phyloP scores from a whole-genome alignment of 2,329 filamentous ascomycete species.

The Fusarium oligoseptatum region DNA sequence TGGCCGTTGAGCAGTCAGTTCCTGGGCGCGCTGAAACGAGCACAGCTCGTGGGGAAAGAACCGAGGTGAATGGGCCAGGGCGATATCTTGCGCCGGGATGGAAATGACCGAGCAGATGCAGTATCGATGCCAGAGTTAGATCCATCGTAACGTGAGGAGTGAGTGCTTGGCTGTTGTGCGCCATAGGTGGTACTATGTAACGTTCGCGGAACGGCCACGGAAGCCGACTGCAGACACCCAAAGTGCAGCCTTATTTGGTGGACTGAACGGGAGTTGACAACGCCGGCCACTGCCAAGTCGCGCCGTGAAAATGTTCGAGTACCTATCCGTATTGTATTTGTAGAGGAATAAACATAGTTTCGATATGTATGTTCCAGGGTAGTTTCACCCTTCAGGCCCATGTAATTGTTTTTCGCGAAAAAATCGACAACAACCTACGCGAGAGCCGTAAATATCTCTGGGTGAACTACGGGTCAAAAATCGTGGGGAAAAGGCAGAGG shows the following conservation, averaged over 20 bases:
- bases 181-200: conserved; percentile 26
- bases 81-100: background rate
- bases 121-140: conserved; percentile 16
- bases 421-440: background rate
- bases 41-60: conserved; percentile 11
- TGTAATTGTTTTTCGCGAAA: conserved; percentile 1
- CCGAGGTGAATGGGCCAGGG: conserved; percentile 15
- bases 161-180: conserved; percentile 19
- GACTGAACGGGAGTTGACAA: background rate
- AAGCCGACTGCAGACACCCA: conserved; percentile 23
- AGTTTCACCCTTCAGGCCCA: background rate
- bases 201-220: conserved; percentile 36
- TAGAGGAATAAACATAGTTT: background rate
- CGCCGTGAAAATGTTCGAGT: background rate
- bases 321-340: background rate
- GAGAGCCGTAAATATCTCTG: background rate
- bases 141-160: conserved; percentile 23
- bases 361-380: background rate
- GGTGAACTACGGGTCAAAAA: background rate
- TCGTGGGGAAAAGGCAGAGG: background rate
- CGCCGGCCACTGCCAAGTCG: background rate
- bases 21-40: conserved; percentile 15
- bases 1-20: conserved; percentile 9
- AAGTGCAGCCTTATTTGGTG: conserved; percentile 24
- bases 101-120: background rate